Base-by-base conservation (phyloP, 495 filamentous ascomycete species). In the Neurospora cerealis region DNA sequence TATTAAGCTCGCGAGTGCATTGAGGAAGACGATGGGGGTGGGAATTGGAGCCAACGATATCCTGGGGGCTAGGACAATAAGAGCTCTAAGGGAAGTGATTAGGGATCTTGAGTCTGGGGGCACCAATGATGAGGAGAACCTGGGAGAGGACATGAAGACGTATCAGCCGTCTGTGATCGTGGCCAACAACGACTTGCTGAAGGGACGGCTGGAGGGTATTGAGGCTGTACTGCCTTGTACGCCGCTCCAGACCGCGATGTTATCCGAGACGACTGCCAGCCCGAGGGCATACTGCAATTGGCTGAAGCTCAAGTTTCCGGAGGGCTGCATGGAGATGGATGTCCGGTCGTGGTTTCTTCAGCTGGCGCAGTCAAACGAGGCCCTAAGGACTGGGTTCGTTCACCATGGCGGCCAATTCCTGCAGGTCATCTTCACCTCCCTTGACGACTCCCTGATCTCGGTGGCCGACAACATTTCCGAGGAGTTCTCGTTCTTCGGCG, bases 211-310 rank as follows among this genome's bases (percentile, higher is more conserved):
- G 19, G 74, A 80, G 5, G 77, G 85, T 7, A 80, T 92, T 36
- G 83, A 87, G 9, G 82, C 85, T 24, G 78, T 93, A 36, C 79
- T 90, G 28, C 84, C 84, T 5, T 92, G 91, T 77, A 93, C 89
- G 38, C 87, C 90, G 69, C 84, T 93, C 8, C 93, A 96, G 74
- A 81, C 85, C 28, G 89, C 91, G n/a, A 95, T 96, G 93, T 82
- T 96, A 5, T 81, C 87, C 4, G 92, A 94, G 76, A 93, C 91
- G 2, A 77, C 81, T 7, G 83, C 84, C 40, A 78, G 88, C 44
- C 44, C 79, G 1, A 82, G 80, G 38, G 84, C 90, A 10, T 95
- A 96, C 79, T 90, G 89, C 79, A 96, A 96, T 76, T 91, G 89
- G 88, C 82, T 93, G 19, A 87, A 92, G 74, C 77, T 95, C 10